Evolutionary conservation across 495 filamentous ascomycete species (phyloP), one percentile per base, ranked within the genome.

Genomic region (Daldinia concentrica): DNA sequence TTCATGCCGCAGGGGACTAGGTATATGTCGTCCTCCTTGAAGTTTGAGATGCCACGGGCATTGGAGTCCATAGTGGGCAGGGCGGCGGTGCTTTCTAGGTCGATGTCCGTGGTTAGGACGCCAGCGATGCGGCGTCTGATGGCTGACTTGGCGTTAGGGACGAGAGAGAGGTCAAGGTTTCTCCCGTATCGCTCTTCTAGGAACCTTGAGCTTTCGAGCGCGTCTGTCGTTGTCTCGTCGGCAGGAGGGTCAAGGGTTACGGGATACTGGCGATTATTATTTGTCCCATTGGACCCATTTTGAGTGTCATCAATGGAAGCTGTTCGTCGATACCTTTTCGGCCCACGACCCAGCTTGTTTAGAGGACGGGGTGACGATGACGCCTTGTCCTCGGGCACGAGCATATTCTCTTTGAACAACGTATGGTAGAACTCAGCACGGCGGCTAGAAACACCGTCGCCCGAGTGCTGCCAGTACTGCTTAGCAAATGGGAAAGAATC

Each of bases 181-280:
- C 95, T 87, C 11, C 95, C 95, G 78, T 97, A 98, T 17, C 95
- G 88, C 81, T 99, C 95, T 78, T 99, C 95, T 9, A 99, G 87
- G 71, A 96, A 98, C 48, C 89, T 89, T 14, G 86, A 86, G 58
- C 88, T 89, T 73, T 97, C 94, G 48, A 82, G 69, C 1, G 73
- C 68, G 39, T 89, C 88, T 1, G 82, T 82, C 7, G 37, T 58
- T 17, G 77, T 67, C 34, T 66, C 68, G 14, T 79, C 73, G 29
- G 41, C 30, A 9, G 68, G 39, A 14, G 39, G 60, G 19, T 72
- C 58, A 19, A 45, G 50, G 14, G 57, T 66, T 27, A 64, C 61
- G 37, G 58, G 66, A 61, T 73, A 69, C 8, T 63, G 62, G 17
- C 57, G 66, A 11, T 55, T 48, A 3, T 48, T 71, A 14, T 69